Evolutionary conservation across 208 protist species (phyloP), one percentile per base, ranked within the genome.

Genomic region (Acanthamoeba castellanii): DNA sequence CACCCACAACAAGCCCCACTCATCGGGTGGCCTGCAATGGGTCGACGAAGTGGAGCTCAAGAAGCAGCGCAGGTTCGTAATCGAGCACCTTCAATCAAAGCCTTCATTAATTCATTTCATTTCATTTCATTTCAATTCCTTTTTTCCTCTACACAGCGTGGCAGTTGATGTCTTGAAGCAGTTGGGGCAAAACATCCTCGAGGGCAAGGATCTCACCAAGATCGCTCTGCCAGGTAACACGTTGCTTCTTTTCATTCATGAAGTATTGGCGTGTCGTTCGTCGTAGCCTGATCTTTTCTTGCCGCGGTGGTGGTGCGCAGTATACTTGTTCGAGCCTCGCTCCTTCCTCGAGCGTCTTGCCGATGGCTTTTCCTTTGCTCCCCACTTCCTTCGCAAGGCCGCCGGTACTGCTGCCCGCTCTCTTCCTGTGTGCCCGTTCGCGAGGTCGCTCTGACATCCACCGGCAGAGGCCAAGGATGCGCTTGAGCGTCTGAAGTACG

Each of bases 171-270:
- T 96, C 59, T 64, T 96, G 22, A 91, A 93, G 64, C 91, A 92
- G 91, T 45, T 95, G 45, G 95, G 95, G 20, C 91, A 95, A 32
- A 96, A 95, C 91, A 91, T 96, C 3, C 57, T 96, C 32, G 94
- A 96, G 66, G 96, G 96, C 47, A 96, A 96, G 81, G 94, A 96
- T 68, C 87, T 96, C n/a, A 68, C 72, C 25, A 96, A 95, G 45
- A 95, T 94, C 82, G 64, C 32, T 59, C 64, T 96, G 47, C 95
- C 95, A 57, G 76, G 76, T 84, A 82, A 7, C 13, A 11, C 11
- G 27, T 7, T 74, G 8, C 13, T 7, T 57, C 16, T 7, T 7
- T 57, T 57, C 11, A 57, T 7, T 57, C 11, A 16, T 7, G 7
- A 16, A 16, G 52, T 74, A 22, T 7, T 5, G 22, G 13, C 8